Base-by-base conservation (phyloP, 768 basidiomycete genomes). In the Leccinum fibrillosum region DNA sequence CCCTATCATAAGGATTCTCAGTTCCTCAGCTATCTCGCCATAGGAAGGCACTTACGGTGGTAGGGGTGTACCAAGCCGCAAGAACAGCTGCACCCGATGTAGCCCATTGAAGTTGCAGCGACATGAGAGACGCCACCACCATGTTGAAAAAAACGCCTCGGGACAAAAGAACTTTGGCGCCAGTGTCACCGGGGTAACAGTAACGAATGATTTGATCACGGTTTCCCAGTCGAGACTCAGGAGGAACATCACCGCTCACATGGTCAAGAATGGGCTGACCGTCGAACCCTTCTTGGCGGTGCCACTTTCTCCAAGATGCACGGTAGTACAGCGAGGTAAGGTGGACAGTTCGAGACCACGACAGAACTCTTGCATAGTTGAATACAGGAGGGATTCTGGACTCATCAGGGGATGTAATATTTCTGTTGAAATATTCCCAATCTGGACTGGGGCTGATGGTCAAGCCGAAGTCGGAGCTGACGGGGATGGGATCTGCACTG, bases 51-150 rank as follows among this genome's bases (percentile, higher is more conserved):
- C 64, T 52, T 35, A 67, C 68, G 2, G 57, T 57, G 0, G 73
- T 76, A 4, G 74, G 75, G 0, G 70, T 74, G 30, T 60, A 71
- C 60, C 63, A 68, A 10, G 64, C 64, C 6, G 63, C 62, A 5
- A 74, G 49, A 21, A 72, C 2, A 1, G 73, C 74, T 11, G 73
- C 68, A 0, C 56, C 52, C 2, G 67, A 65, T 5, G 73, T 73
- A 0, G 62, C 68, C 75, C 72, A 76, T 52, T 76, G 74, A n/a
- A 76, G 26, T 7, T 55, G 55, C 17, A 76, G 35, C 12, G 72
- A 56, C 45, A 71, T 63, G 12, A 68, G 0, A 1, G 74, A 71
- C 23, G 75, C 74, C 6, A 72, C 23, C 10, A 66, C 5, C 55
- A 75, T 69, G 39, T 74, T 64, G 13, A 28, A 55, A 15, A 69